Evolutionary conservation across 2,329 filamentous ascomycete species (phyloP), one percentile per base, ranked within the genome.

Genomic region (Torrubiellomyces zombiae): DNA sequence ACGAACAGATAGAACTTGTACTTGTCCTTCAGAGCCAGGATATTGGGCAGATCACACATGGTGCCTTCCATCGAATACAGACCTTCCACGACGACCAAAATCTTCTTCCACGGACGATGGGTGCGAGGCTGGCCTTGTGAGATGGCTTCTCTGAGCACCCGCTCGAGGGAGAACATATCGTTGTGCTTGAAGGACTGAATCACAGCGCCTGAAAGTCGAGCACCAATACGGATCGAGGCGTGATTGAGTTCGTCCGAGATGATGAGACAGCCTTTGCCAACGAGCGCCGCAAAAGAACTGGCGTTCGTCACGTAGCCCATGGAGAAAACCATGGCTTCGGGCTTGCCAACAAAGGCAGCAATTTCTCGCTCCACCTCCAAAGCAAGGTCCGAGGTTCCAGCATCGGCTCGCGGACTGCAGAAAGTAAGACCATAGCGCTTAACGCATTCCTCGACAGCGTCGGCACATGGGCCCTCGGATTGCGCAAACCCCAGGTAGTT

Each of bases 51-150:
- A 48, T 98, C 89, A 53, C 81, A 89, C 80, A 98, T 92, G 37
- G 85, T 94, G 24, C 89, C 89, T 57, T 98, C 89, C 89, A 98
- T 98, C 1, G 86, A 95, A 63, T 98, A 98, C 12, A 98, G 67
- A 39, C 89, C 89, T 51, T 98, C 89, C 18, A 98, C 81, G 18
- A 86, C 85, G 21, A 98, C 80, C 25, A 98, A 53, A 32, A 98
- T 95, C 70, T 95, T 98, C 65, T 92, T 94, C 89, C 89, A 98
- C 1, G 89, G 89, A 16, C 89, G 78, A 52, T 98, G 89, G n/a
- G 86, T 98, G 37, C 89, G 78, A 26, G 89, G 89, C 48, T 98
- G 89, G 21, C 89, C 89, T 54, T 95, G 86, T 9, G 86, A 85
- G 45, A 98, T 95, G 36, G 75, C 78, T 47, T 95, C 85, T 20